These are phyloP conservation scores for Lentinula boryana DNA, from an alignment of 768 basidiomycete genomes.

Conservation along the genomic window DNA sequence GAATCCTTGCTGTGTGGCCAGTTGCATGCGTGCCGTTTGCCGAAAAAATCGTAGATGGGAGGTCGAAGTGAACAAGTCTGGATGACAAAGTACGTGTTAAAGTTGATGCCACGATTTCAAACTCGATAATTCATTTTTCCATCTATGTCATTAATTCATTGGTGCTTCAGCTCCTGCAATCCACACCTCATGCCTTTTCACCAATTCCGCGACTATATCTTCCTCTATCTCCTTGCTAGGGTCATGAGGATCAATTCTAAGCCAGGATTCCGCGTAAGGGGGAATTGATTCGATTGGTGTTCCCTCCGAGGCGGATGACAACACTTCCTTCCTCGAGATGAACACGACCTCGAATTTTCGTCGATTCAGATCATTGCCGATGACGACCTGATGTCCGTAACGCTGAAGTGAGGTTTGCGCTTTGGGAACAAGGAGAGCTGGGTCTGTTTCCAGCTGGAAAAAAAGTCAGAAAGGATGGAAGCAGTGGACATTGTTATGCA, in stretches of 20 bases:
- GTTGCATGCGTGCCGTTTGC: too few species aligned
- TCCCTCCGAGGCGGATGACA: slow-evolving; percentile 2
- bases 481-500: neutral
- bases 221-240: slow-evolving; percentile 84
- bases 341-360: slow-evolving; percentile 93
- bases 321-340: slow-evolving; percentile 49
- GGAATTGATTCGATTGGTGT: neutral
- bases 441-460: slow-evolving; percentile 87
- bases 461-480: neutral
- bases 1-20: too few species aligned
- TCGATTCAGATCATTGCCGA: slow-evolving; percentile 90
- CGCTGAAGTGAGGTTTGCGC: slow-evolving; percentile 80
- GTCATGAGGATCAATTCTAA: slow-evolving; percentile 46
- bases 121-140: neutral
- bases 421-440: slow-evolving; percentile 80
- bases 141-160: neutral
- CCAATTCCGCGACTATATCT: slow-evolving; percentile 75
- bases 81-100: too few species aligned
- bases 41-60: too few species aligned
- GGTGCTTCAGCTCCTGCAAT: slow-evolving; percentile 24
- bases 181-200: slow-evolving; percentile 72
- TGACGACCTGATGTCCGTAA: slow-evolving; percentile 96
- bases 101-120: too few species aligned
- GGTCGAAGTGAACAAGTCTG: too few species aligned
- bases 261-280: slow-evolving; percentile 53